Percentiles rank a stretch among this genome's conserved stretches.
Evolutionary conservation across 352 stramenopile genomes (phyloP).

Genomic region (Globisporangium parvum): DNA sequence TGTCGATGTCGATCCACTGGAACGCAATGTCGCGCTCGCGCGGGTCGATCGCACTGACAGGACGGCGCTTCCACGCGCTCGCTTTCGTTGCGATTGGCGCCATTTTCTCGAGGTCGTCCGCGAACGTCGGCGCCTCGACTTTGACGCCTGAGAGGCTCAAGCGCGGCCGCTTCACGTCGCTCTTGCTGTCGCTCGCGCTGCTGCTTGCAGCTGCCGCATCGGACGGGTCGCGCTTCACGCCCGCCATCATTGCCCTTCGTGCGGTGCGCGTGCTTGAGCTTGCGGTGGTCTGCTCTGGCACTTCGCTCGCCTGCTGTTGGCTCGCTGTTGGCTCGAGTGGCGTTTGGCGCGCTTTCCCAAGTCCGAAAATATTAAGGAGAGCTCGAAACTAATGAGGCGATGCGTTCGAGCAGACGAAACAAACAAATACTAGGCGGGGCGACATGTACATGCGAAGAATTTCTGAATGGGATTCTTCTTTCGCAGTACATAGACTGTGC

Average conservation of each 20-base stretch:
- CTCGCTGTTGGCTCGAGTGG: too few species aligned
- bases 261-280: background rate
- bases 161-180: constrained; percentile 29
- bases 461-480: too few species aligned
- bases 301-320: too few species aligned
- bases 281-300: too few species aligned
- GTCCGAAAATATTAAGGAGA: too few species aligned
- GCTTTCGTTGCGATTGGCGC: constrained; percentile 53
- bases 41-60: constrained; percentile 31
- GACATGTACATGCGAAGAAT: too few species aligned
- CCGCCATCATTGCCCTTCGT: constrained; percentile 10
- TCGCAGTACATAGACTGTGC: too few species aligned
- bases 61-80: constrained; percentile 54
- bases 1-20: constrained; percentile 99
- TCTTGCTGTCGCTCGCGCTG: background rate
- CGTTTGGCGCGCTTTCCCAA: too few species aligned
- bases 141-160: constrained; percentile 21
- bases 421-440: too few species aligned
- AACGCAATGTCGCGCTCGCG: constrained; percentile 52
- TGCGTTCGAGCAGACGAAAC: too few species aligned
- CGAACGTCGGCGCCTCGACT: constrained; percentile 30
- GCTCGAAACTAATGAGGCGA: too few species aligned
- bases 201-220: background rate
- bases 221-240: constrained; percentile 28
- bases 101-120: constrained; percentile 55